A percentile compares a stretch with the other conserved stretches of the same genome.
Conservation (phyloP, 2,329 filamentous ascomycete genomes). For the Venturiaceae sp. region DNA sequence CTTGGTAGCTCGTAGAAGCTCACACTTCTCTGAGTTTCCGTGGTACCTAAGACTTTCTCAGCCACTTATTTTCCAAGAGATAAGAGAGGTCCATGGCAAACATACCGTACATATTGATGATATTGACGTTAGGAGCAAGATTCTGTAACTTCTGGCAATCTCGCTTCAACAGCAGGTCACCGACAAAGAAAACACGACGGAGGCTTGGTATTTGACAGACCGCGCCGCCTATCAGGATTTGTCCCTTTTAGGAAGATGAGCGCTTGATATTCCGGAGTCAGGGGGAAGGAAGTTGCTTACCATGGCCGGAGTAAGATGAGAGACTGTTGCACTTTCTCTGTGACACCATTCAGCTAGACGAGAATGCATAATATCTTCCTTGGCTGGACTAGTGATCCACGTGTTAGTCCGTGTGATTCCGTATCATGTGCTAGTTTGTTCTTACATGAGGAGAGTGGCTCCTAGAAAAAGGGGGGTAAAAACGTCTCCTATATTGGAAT, state of each 20-base stretch:
- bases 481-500: no score
- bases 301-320: conserved; percentile 93
- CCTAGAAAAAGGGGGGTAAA: conserved; percentile 87
- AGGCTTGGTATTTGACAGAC: conserved; percentile 66
- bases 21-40: conserved; percentile 73
- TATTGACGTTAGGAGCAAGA: conserved; percentile 63
- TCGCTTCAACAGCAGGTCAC: conserved; percentile 76
- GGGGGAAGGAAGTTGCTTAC: no score
- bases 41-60: no score
- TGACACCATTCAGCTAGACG: conserved; percentile 81
- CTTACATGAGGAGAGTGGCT: conserved; percentile 64
- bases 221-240: conserved; percentile 82
- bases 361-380: conserved; percentile 81
- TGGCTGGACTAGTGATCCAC: no score
- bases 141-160: conserved; percentile 71
- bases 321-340: conserved; percentile 63
- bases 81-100: no score
- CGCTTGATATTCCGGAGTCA: no score
- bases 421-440: no score
- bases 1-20: conserved; percentile 74
- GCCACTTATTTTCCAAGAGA: no score
- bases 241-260: no score
- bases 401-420: no score
- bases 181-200: conserved; percentile 80
- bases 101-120: conserved; percentile 83